Evolutionary conservation across 2,329 filamentous ascomycete genomes (phyloP).

Genomic region (Pseudogymnoascus sp.): DNA sequence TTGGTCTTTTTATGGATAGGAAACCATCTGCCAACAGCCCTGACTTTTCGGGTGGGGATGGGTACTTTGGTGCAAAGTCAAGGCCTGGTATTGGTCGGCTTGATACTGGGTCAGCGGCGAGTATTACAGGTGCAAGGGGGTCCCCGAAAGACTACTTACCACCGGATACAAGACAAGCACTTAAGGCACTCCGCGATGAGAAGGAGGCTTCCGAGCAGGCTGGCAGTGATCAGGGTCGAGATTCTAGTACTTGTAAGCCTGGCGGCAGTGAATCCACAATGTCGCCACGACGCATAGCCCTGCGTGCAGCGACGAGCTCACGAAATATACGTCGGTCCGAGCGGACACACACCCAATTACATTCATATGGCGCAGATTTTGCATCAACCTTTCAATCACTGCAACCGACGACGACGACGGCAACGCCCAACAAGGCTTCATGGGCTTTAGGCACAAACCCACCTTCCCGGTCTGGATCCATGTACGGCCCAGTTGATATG

Average conservation of each 20-base stretch:
- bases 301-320: constrained; percentile 18
- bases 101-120: constrained; percentile 26
- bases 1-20: constrained; percentile 44
- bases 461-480: constrained; percentile 35
- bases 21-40: constrained; percentile 45
- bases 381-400: constrained; percentile 69
- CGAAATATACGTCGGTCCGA: constrained; percentile 18
- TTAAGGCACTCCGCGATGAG: constrained; percentile 13
- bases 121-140: constrained; percentile 20
- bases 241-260: constrained; percentile 12
- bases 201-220: constrained; percentile 13
- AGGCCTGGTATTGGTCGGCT: constrained; percentile 20
- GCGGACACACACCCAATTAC: constrained; percentile 56
- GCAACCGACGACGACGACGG: constrained; percentile 43
- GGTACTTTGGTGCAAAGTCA: constrained; percentile 20
- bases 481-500: constrained; percentile 52
- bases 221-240: constrained; percentile 13
- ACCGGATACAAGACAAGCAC: constrained; percentile 17
- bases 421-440: constrained; percentile 32
- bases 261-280: constrained; percentile 14
- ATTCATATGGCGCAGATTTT: constrained; percentile 79
- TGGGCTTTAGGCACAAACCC: constrained; percentile 25
- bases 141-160: constrained; percentile 25
- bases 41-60: constrained; percentile 42
- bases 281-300: constrained; percentile 21